Percentiles rank a stretch among this genome's conserved stretches.
These are phyloP conservation scores for Plenodomus tracheiphilus DNA, from an alignment of 2,329 filamentous ascomycete genomes.

Conservation along the genomic window DNA sequence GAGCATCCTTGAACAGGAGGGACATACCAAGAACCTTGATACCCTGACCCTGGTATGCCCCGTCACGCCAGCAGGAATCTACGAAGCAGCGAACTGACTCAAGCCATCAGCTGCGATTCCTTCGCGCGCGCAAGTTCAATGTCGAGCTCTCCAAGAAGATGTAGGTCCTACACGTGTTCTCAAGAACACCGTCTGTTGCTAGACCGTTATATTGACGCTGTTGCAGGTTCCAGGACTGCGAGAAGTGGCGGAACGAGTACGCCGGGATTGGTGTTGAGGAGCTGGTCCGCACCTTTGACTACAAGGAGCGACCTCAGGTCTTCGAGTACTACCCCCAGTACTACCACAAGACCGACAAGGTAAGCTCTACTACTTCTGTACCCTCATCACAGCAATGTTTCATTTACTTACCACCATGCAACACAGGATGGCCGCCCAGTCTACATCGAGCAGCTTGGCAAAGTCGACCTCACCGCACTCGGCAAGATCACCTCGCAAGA, in stretches of 20 bases:
- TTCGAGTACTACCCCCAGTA: slow-evolving; percentile 96
- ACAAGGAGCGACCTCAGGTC: slow-evolving; percentile 80
- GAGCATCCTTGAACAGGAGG: slow-evolving; percentile 78
- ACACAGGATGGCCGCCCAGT: slow-evolving; percentile 87
- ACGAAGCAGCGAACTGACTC: slow-evolving; percentile 19
- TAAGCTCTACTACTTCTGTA: slow-evolving; percentile 32
- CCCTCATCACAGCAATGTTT: background rate
- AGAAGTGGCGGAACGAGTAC: slow-evolving; percentile 88
- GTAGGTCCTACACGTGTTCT: slow-evolving; percentile 57
- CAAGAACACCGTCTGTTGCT: too few species aligned
- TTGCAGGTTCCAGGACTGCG: slow-evolving; percentile 81
- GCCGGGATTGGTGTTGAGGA: slow-evolving; percentile 71
- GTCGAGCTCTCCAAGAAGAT: slow-evolving; percentile 82
- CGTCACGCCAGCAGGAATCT: background rate
- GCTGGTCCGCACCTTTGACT: slow-evolving; percentile 78
- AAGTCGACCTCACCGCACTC: slow-evolving; percentile 87
- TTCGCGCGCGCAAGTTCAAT: slow-evolving; percentile 94
- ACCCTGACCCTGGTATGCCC: slow-evolving; percentile 80
- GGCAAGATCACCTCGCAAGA: slow-evolving; percentile 90
- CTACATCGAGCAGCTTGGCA: slow-evolving; percentile 95
- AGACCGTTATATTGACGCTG: slow-evolving; percentile 27
- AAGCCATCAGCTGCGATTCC: slow-evolving; percentile 71
- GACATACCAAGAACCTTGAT: slow-evolving; percentile 82
- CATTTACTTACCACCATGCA: background rate
- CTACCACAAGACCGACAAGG: slow-evolving; percentile 95